A percentile compares a stretch with the other conserved stretches of the same genome.
These are phyloP conservation scores for Oryza rufipogon DNA, from an alignment of 176 grass and related monocot species.

Conservation along the genomic window DNA sequence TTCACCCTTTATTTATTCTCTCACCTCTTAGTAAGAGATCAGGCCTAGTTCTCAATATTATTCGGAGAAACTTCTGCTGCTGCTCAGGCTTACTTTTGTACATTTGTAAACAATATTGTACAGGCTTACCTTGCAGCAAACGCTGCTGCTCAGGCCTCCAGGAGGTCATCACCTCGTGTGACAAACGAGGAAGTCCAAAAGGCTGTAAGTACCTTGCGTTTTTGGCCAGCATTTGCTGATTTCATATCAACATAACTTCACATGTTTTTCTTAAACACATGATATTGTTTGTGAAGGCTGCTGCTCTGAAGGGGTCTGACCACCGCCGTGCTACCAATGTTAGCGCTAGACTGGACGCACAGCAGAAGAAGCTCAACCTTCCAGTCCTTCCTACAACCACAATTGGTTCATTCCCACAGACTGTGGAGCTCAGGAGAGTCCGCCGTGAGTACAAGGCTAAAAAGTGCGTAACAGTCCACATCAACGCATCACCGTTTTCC, in stretches of 20 bases:
- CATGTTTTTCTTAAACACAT: too few relatives aligned
- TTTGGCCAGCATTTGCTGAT: too few relatives aligned
- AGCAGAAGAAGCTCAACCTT: slow-evolving; percentile 97
- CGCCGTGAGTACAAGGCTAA: slow-evolving; percentile 95
- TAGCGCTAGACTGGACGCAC: slow-evolving; percentile 75
- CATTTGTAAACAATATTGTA: too few relatives aligned
- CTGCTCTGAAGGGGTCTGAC: slow-evolving; percentile 89
- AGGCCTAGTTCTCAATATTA: too few relatives aligned
- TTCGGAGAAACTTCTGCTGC: too few relatives aligned
- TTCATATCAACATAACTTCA: too few relatives aligned
- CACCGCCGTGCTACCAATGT: slow-evolving; percentile 83
- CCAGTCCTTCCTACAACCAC: slow-evolving; percentile 91
- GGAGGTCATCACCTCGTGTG: slow-evolving; percentile 85
- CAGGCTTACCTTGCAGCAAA: slow-evolving; percentile 88
- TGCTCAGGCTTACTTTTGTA: too few relatives aligned
- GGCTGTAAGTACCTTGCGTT: slow-evolving; percentile 59
- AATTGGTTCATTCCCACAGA: slow-evolving; percentile 95
- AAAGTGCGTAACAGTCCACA: slow-evolving; percentile 43
- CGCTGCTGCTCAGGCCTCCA: slow-evolving; percentile 84
- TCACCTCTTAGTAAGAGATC: too few relatives aligned
- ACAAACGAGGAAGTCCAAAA: slow-evolving; percentile 91
- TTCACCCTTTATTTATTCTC: too few relatives aligned
- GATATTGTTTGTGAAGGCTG: slow-evolving; percentile 41
- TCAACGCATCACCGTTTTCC: background rate
- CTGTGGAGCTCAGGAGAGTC: slow-evolving; percentile 86